Evolutionary conservation across 441 rosid species (phyloP).

Genomic region (Viola pubescens): DNA sequence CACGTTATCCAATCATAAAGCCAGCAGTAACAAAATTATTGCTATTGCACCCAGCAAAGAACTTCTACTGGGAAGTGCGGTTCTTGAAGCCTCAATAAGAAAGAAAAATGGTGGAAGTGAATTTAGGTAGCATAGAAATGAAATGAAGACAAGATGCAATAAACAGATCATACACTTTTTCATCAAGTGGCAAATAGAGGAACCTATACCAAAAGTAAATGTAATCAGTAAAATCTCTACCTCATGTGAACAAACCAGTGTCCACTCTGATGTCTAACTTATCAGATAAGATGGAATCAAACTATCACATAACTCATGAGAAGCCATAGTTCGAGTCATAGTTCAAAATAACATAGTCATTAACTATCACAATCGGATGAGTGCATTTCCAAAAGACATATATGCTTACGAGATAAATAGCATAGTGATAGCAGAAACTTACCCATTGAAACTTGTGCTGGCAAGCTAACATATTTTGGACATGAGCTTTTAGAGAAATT

Average conservation of each 20-base stretch:
- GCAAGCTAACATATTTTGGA: slow-evolving; percentile 76
- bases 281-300: not conserved
- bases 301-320: not conserved
- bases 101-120: not conserved
- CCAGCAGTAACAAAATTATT: slow-evolving; percentile 8
- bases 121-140: not conserved
- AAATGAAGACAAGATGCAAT: not conserved
- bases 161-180: not conserved
- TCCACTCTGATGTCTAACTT: not conserved
- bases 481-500: slow-evolving; percentile 46
- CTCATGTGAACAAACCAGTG: not conserved
- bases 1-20: not conserved
- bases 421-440: slow-evolving; percentile 20
- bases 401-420: not conserved
- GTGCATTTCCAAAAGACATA: not conserved
- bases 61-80: slow-evolving; percentile 4
- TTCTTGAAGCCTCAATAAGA: slow-evolving; percentile 13
- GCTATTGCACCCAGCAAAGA: slow-evolving; percentile 2
- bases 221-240: not conserved
- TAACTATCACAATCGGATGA: not conserved
- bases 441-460: slow-evolving; percentile 49
- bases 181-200: not conserved
- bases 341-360: not conserved
- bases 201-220: not conserved
- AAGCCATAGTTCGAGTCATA: not conserved